Base-by-base conservation (phyloP, 805 yeast genomes). In the Brettanomyces naardenensis region DNA sequence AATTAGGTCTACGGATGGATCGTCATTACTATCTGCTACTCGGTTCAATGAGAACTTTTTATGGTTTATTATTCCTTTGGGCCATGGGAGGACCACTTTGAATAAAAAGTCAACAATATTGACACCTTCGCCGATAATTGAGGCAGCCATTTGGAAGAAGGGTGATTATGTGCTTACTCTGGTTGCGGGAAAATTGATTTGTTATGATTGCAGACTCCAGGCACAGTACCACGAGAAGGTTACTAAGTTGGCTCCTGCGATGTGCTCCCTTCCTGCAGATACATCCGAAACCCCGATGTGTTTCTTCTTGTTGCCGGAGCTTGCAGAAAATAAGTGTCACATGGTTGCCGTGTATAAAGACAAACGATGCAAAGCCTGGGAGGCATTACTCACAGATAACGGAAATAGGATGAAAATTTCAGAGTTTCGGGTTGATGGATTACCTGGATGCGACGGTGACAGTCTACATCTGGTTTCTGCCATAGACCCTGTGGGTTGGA, bases 401-500 rank as follows among this genome's bases (percentile, higher is more conserved):
- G 57, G 66, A 1, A 38, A 43, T 4, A 50, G 56, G 1, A 58
- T 62, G 28, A 47, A 53, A 3, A 63, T 73, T 37, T 9, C 22
- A 2, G 37, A 29, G 19, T 43, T 39, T 31, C 21, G 19, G 9
- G 41, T 49, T 31, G 68, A 52, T 1, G 54, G 57, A 7, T 43
- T 67, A n/a, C 73, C 74, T 3, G 58, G 59, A 3, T 64, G 58
- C 1, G 48, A 53, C 1, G 58, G 72, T 10, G 39, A 35, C n/a
- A 22, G 32, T 3, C 22, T 52, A 11, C 55, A 52, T 33, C 38
- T 44, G 21, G 51, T 54, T 11, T 66, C 80, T 1, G 63, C 74
- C 1, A 75, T 84, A 19, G 87, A 84, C 49, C 87, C 90, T 0
- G 86, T 79, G 3, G 77, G 77, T 4, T 69, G 73, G 73, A 46